Evolutionary conservation across 345 rosid species (phyloP), one percentile per base, ranked within the genome.

Genomic region (Camelina sativa): DNA sequence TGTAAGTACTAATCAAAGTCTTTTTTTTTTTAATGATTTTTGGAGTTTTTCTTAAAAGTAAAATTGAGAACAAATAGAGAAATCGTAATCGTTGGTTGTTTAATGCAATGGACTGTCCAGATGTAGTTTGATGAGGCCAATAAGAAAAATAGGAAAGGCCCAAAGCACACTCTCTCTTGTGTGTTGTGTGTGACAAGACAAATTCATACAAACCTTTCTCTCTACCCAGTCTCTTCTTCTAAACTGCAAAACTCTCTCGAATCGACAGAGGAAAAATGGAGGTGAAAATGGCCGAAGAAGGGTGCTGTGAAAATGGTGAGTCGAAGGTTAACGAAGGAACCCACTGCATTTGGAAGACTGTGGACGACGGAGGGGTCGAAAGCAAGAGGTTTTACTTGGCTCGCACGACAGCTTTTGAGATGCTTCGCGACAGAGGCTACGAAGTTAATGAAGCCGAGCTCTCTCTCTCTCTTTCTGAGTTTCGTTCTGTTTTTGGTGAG

Each of bases 341-440:
- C 5, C 67, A 63, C 23, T 79, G 82, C 71, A 73, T 74, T 7
- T 32, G 71, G 67, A 63, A 62, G 60, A 67, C 15, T 17, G 79
- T 54, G 10, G 82, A 79, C 71, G 2, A 9, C 2, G 71, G 82
- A 37, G 74, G 73, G 20, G 10, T 62, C 40, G 82, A 79, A 4
- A 69, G 75, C 72, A 73, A 74, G 62, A 73, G 67, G 72, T 37
- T 73, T 74, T 79, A 79, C 82, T 79, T 79, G 82, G 75, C 82
- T 69, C 75, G 79, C 79, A 79, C 62, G 78, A 74, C 79, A 62
- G 63, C 51, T 10, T 65, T 67, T 16, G 78, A 79, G 82, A 79
- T 79, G 82, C 82, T 79, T 69, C 60, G 70, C 4, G 82, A 79
- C 67, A 67, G 82, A 73, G 82, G 79, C 61, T 79, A 69, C 71